Evolutionary conservation across 2,329 filamentous ascomycete species (phyloP).

Genomic region (Paecilomyces formosus): DNA sequence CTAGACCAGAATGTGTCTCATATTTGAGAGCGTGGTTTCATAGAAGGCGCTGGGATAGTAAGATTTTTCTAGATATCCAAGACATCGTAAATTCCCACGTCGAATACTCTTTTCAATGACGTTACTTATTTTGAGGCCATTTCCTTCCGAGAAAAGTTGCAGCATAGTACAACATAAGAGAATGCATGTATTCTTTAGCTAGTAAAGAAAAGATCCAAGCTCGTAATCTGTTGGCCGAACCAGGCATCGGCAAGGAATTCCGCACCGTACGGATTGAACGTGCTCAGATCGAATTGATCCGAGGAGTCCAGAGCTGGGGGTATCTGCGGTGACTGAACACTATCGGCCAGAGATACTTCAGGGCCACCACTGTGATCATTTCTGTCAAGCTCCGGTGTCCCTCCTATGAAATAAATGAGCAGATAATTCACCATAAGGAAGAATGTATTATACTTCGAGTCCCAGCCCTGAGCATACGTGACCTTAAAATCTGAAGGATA

Average conservation of each 20-base stretch:
- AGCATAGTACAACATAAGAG: neutral
- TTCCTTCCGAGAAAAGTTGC: too few species aligned
- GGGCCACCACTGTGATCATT: neutral
- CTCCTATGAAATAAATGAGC: neutral
- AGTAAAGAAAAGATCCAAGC: neutral
- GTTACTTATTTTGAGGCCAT: too few species aligned
- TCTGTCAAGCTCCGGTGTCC: neutral
- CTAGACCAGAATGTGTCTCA: conserved; percentile 1
- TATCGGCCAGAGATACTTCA: neutral
- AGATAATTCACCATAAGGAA: neutral
- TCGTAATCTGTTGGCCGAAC: neutral
- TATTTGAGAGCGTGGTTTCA: neutral
- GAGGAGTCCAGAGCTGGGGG: neutral
- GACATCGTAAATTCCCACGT: too few species aligned
- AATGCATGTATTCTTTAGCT: neutral
- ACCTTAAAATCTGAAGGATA: neutral
- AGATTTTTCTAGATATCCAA: neutral
- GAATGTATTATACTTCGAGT: neutral
- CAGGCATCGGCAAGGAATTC: neutral
- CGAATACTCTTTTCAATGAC: too few species aligned
- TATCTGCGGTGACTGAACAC: neutral
- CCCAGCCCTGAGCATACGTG: neutral
- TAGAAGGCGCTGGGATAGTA: neutral
- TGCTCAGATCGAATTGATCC: neutral
- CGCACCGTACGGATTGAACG: neutral